A percentile compares a stretch with the other conserved stretches of the same genome.
phyloP scores from a whole-genome alignment of 257 asterid genomes.

The Plantago major region DNA sequence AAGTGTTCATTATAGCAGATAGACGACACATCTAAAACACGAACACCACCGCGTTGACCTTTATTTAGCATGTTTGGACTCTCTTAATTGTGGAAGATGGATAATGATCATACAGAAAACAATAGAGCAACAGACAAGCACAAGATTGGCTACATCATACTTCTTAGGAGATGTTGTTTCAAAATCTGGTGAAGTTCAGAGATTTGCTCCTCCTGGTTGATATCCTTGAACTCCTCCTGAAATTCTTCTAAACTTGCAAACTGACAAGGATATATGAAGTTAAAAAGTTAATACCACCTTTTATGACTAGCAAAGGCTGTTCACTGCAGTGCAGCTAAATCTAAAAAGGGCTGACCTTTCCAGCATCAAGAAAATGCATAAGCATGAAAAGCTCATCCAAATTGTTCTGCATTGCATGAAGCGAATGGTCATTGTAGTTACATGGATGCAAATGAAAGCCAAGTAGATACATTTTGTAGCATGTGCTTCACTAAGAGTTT shows the following conservation, averaged over 20 bases:
- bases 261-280: constrained; percentile 28
- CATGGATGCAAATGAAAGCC: constrained; percentile 4
- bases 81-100: neutral
- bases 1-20: too few relatives aligned
- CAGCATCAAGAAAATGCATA: constrained; percentile 99
- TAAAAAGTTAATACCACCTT: too few relatives aligned
- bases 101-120: constrained; percentile 1
- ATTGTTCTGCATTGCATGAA: constrained; percentile 74
- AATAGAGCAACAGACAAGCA: constrained; percentile 17
- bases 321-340: constrained; percentile 7
- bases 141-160: constrained; percentile 41
- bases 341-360: constrained; percentile 62
- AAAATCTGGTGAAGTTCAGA: constrained; percentile 95
- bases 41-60: constrained; percentile 2
- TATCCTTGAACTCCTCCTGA: constrained; percentile 98
- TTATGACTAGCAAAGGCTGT: neutral
- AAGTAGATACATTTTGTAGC: neutral
- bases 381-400: constrained; percentile 99
- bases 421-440: constrained; percentile 24
- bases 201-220: constrained; percentile 91
- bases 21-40: neutral
- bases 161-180: constrained; percentile 95
- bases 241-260: constrained; percentile 92
- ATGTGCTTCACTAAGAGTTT: constrained; percentile 1
- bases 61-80: neutral